A percentile compares a stretch with the other conserved stretches of the same genome.
Evolutionary conservation across 2,329 filamentous ascomycete genomes (phyloP).

Genomic region (Hypoxylon sp.): DNA sequence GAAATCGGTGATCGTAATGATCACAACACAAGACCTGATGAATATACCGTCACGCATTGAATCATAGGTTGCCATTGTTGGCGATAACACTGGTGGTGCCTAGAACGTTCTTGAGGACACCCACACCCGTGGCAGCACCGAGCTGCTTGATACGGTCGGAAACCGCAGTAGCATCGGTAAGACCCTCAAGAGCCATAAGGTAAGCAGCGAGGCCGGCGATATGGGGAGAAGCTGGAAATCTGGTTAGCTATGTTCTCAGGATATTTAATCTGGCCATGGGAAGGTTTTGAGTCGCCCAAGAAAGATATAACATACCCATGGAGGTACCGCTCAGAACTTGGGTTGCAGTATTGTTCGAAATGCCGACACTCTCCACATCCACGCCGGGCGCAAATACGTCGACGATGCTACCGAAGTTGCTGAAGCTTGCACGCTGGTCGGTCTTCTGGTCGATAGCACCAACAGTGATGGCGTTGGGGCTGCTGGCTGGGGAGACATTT

Average conservation of each 20-base stretch:
- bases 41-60: background rate
- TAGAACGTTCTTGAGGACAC: conserved; percentile 59
- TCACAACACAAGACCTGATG: background rate
- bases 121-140: conserved; percentile 62
- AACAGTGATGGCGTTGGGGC: conserved; percentile 70
- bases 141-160: conserved; percentile 67
- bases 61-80: conserved; percentile 65
- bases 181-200: conserved; percentile 70
- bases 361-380: conserved; percentile 67
- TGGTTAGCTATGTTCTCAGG: conserved; percentile 38
- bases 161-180: conserved; percentile 63
- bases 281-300: background rate
- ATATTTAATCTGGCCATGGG: background rate
- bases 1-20: conserved; percentile 1
- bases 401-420: conserved; percentile 70
- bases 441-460: conserved; percentile 69
- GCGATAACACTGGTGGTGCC: conserved; percentile 68
- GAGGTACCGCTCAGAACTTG: conserved; percentile 67
- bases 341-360: conserved; percentile 63
- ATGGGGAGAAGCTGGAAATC: conserved; percentile 72
- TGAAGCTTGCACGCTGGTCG: conserved; percentile 67
- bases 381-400: conserved; percentile 72
- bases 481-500: conserved; percentile 68
- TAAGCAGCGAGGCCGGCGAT: conserved; percentile 78
- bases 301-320: conserved; percentile 61